These are phyloP conservation scores for Floccularia luteovirens DNA, from an alignment of 768 basidiomycete genomes.

Conservation along the genomic window DNA sequence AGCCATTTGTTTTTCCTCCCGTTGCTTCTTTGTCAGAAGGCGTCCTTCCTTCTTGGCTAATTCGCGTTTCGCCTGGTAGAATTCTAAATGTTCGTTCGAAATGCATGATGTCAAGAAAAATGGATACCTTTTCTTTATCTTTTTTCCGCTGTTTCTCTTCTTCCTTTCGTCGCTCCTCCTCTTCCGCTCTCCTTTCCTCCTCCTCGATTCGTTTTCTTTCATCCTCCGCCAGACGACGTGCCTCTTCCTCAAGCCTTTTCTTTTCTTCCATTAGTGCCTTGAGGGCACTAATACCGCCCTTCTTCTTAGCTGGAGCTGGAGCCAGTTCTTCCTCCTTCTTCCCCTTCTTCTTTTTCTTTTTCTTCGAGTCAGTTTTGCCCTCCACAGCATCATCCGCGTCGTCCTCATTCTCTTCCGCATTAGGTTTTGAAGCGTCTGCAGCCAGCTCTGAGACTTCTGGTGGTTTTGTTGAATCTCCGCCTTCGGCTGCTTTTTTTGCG, in stretches of 20 bases:
- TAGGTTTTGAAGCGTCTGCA: constrained; percentile 21
- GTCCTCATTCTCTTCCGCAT: constrained; percentile 47
- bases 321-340: constrained; percentile 50
- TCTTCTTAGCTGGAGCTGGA: constrained; percentile 57
- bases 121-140: constrained; percentile 77
- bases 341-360: constrained; percentile 85
- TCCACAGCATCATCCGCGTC: constrained; percentile 56
- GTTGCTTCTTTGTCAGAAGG: constrained; percentile 95
- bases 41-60: constrained; percentile 90
- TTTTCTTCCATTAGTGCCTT: constrained; percentile 92
- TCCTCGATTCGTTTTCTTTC: constrained; percentile 79
- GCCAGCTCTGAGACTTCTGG: constrained; percentile 16
- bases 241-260: constrained; percentile 84
- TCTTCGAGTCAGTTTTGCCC: constrained; percentile 53
- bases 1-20: constrained; percentile 84
- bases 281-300: constrained; percentile 73
- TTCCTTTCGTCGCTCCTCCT: constrained; percentile 71
- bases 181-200: constrained; percentile 72
- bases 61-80: constrained; percentile 76
- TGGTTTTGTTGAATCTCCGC: constrained; percentile 15
- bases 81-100: constrained; percentile 3
- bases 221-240: constrained; percentile 62
- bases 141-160: constrained; percentile 81
- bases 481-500: constrained; percentile 58
- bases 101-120: constrained; percentile 1